Conservation (phyloP, 2,329 filamentous ascomycete genomes). For the Monilinia aucupariae region DNA sequence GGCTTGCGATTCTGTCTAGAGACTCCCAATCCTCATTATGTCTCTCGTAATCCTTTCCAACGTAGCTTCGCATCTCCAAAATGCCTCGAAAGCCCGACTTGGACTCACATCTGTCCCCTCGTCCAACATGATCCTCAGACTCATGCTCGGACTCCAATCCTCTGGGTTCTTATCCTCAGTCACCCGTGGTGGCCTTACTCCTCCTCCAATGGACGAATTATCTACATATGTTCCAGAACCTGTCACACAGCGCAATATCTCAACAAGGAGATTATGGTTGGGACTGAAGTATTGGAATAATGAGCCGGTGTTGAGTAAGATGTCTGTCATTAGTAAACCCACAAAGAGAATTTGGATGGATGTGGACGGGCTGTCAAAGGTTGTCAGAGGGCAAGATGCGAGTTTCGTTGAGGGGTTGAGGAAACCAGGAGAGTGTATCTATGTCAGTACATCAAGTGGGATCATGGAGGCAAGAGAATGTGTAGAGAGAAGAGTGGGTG, state of each 20-base stretch:
- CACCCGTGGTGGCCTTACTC: conserved; percentile 55
- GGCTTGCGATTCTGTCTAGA: conserved; percentile 19
- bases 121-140: conserved; percentile 58
- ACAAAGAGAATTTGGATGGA: conserved; percentile 61
- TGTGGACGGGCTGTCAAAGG: conserved; percentile 48
- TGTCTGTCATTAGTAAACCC: conserved; percentile 62
- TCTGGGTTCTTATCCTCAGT: conserved; percentile 65
- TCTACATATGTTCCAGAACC: conserved; percentile 45
- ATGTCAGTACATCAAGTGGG: conserved; percentile 61
- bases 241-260: conserved; percentile 54
- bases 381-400: conserved; percentile 54
- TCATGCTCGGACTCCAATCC: conserved; percentile 61
- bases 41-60: conserved; percentile 66
- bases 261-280: conserved; percentile 61
- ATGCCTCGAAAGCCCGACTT: conserved; percentile 64
- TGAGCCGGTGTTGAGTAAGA: conserved; percentile 59
- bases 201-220: conserved; percentile 46
- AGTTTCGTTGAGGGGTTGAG: conserved; percentile 59
- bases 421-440: conserved; percentile 63
- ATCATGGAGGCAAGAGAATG: conserved; percentile 65
- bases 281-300: conserved; percentile 72
- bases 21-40: conserved; percentile 42
- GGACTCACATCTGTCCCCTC: conserved; percentile 64
- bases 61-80: conserved; percentile 69
- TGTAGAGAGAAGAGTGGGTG: conserved; percentile 63